These are phyloP conservation scores for Amborella trichopoda DNA, from an alignment of 164 flowering plant species.

Conservation along the genomic window DNA sequence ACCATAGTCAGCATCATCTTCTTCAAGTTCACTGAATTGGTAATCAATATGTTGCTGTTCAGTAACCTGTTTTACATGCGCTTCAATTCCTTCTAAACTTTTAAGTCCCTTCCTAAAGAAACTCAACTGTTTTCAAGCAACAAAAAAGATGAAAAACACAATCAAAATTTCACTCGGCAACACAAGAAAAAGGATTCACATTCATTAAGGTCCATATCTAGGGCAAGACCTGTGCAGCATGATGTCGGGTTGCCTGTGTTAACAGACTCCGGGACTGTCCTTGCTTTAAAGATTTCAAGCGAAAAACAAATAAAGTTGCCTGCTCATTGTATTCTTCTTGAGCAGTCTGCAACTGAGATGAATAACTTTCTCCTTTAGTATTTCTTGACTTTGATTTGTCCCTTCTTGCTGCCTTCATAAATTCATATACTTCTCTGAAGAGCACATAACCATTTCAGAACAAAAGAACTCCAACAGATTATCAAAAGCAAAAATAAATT, in stretches of 20 bases:
- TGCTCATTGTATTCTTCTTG: conserved; percentile 73
- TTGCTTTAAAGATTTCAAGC: conserved; percentile 74
- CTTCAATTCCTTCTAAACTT: conserved; percentile 69
- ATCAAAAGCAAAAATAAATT: neutral
- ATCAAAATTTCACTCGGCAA: neutral
- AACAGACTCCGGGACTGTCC: conserved; percentile 89
- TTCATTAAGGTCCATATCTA: conserved; percentile 4
- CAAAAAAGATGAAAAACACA: conserved; percentile 2
- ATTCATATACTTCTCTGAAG: conserved; percentile 48
- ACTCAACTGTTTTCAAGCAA: conserved; percentile 40
- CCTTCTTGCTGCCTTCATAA: conserved; percentile 37
- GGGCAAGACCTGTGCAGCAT: conserved; percentile 84
- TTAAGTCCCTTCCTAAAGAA: conserved; percentile 66
- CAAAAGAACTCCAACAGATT: too few species aligned
- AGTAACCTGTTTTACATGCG: conserved; percentile 53
- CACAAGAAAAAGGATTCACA: neutral
- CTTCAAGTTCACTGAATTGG: conserved; percentile 69
- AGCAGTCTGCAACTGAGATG: conserved; percentile 54
- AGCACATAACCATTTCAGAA: conserved; percentile 4
- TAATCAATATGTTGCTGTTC: conserved; percentile 83
- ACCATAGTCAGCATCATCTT: conserved; percentile 42
- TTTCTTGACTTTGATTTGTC: conserved; percentile 53
- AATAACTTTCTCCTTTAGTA: conserved; percentile 44
- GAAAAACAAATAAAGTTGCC: conserved; percentile 74
- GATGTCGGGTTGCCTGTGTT: conserved; percentile 92